A percentile compares a stretch with the other conserved stretches of the same genome.
Conservation (phyloP, 1,284 basidiomycete genomes). For the Leccinum pachyderme region DNA sequence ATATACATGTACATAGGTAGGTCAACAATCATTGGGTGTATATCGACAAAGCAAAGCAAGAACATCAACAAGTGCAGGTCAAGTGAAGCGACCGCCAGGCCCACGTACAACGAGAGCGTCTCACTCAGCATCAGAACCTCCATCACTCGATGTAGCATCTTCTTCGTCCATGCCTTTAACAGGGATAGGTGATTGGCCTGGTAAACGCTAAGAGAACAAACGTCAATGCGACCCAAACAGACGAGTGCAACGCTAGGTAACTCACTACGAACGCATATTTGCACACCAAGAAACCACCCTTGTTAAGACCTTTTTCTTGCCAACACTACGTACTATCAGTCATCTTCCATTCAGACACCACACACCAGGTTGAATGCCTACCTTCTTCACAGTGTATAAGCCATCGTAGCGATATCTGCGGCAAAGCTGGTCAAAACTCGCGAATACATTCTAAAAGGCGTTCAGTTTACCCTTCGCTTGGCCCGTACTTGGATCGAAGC, state of each 20-base stretch:
- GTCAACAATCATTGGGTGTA: not conserved
- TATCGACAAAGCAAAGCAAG: not conserved
- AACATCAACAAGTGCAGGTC: not conserved
- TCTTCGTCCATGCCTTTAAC: constrained; percentile 29
- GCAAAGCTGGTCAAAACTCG: not conserved
- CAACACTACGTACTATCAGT: constrained; percentile 48
- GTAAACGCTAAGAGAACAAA: constrained; percentile 47
- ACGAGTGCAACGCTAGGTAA: not conserved
- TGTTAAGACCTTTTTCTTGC: constrained; percentile 65
- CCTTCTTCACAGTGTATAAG: constrained; percentile 74
- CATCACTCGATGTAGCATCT: constrained; percentile 1
- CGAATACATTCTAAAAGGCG: not conserved
- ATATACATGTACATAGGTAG: not conserved
- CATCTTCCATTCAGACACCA: not conserved
- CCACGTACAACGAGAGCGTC: not conserved
- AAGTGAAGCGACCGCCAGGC: not conserved
- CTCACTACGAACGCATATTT: constrained; percentile 75
- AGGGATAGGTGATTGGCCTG: constrained; percentile 56
- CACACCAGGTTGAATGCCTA: constrained; percentile 21
- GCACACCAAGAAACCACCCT: constrained; percentile 68
- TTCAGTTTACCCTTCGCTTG: constrained; percentile 60
- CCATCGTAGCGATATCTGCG: constrained; percentile 82
- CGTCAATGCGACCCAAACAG: constrained; percentile 1
- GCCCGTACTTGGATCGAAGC: constrained; percentile 64
- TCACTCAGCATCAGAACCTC: constrained; percentile 15